Evolutionary conservation across 2,329 filamentous ascomycete genomes (phyloP), one percentile per base, ranked within the genome.

Genomic region (Scedosporium boydii): DNA sequence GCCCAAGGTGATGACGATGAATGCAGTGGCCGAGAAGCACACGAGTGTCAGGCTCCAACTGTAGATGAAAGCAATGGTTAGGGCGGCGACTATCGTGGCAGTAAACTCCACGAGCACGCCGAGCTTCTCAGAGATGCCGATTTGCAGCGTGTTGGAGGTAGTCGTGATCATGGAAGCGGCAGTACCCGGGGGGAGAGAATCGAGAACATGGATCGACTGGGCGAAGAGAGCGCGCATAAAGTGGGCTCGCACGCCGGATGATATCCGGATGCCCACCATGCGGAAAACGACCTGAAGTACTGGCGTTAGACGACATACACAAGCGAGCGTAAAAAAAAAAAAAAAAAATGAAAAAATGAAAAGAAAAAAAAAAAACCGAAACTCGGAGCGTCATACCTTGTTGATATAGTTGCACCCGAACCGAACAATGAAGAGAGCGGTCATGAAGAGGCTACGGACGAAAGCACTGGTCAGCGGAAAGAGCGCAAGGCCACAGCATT

Each of bases 341-440:
- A n/a, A n/a, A n/a, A n/a, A n/a, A n/a, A n/a, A n/a, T n/a, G n/a
- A n/a, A n/a, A n/a, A n/a, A n/a, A n/a, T n/a, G n/a, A n/a, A n/a
- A n/a, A n/a, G n/a, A n/a, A n/a, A n/a, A n/a, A n/a, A n/a, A n/a
- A n/a, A n/a, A n/a, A n/a, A n/a, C n/a, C n/a, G 34, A 38, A 38
- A 38, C 12, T 10, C 34, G 3, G 18, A 23, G n/a, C 56, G 14
- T 21, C 65, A 42, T 67, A 79, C 79, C 71, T 83, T 84, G 66
- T 81, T 81, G 64, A 87, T 75, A 65, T 90, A 91, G 64, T 82
- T 83, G 48, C 89, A 74, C 18, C 75, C 69, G 66, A 89, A 86
- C 58, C 87, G 84, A 14, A 76, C 87, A 48, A 91, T 72, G 71
- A 91, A 92, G 6, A 92, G 76, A 62, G 85, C 84, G 62, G 91